These are phyloP conservation scores for Prunus salicina DNA, from an alignment of 306 rosid species.

Conservation along the genomic window DNA sequence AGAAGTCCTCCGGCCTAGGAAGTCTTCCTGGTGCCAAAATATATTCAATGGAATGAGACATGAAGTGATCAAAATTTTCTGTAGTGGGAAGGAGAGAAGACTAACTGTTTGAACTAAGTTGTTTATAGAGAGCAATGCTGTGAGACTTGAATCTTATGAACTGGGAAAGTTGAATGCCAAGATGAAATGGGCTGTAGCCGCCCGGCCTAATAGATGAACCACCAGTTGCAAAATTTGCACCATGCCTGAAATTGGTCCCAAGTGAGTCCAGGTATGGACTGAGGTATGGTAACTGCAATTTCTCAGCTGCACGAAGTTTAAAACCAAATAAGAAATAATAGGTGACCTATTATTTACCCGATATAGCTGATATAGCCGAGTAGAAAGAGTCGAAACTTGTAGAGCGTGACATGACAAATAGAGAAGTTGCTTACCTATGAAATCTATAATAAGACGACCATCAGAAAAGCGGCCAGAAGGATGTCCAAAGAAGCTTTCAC, in stretches of 20 bases:
- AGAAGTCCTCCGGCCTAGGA: slow-evolving; percentile 67
- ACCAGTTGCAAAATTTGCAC: slow-evolving; percentile 80
- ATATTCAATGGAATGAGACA: not conserved
- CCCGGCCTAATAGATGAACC: slow-evolving; percentile 71
- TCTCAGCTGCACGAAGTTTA: slow-evolving; percentile 62
- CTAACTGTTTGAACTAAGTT: slow-evolving; percentile 38
- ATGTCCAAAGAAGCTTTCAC: slow-evolving; percentile 71
- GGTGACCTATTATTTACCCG: no score
- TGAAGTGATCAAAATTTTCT: not conserved
- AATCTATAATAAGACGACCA: slow-evolving; percentile 82
- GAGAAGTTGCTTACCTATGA: slow-evolving; percentile 36
- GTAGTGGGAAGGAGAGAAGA: slow-evolving; percentile 16
- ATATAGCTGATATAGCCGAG: no score
- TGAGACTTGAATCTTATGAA: slow-evolving; percentile 65
- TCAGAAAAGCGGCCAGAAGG: slow-evolving; percentile 72
- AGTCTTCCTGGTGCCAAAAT: slow-evolving; percentile 40
- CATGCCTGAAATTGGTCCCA: slow-evolving; percentile 71
- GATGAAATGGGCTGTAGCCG: slow-evolving; percentile 76
- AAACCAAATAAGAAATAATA: not conserved
- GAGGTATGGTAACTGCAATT: slow-evolving; percentile 65
- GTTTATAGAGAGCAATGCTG: slow-evolving; percentile 48
- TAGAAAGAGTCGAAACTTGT: no score
- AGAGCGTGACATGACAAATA: not conserved
- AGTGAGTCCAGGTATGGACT: slow-evolving; percentile 81
- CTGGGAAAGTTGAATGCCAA: slow-evolving; percentile 69